Conservation (phyloP, 305 asterid genomes). For the Ilex paraguariensis region DNA sequence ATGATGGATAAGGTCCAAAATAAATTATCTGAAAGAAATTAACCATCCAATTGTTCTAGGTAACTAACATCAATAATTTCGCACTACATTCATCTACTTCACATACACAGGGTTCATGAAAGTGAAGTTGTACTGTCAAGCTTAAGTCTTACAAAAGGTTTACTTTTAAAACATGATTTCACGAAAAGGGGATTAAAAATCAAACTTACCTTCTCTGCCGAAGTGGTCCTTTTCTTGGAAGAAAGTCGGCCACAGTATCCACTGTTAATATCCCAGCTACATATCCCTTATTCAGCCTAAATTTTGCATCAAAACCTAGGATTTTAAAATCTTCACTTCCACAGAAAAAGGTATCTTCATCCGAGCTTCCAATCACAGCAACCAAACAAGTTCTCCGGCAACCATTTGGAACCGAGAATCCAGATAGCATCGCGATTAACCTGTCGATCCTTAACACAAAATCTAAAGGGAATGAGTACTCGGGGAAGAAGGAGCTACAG, state of each 20-base stretch:
- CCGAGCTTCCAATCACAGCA: slow-evolving; percentile 55
- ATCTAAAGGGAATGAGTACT: slow-evolving; percentile 75
- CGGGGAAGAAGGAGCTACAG: slow-evolving; percentile 91
- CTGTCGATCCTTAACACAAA: slow-evolving; percentile 76
- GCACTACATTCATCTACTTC: background rate
- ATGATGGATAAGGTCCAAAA: too few species aligned
- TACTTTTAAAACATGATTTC: too few species aligned
- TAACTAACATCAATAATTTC: too few species aligned
- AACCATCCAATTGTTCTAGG: too few species aligned
- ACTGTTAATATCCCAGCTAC: slow-evolving; percentile 86
- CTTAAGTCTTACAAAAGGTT: too few species aligned
- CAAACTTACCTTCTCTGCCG: slow-evolving; percentile 67
- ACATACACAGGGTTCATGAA: background rate
- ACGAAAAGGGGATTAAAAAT: background rate
- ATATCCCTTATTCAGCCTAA: slow-evolving; percentile 61
- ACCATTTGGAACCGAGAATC: slow-evolving; percentile 80
- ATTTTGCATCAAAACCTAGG: slow-evolving; percentile 58
- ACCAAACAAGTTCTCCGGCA: slow-evolving; percentile 83
- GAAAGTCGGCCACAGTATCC: slow-evolving; percentile 90
- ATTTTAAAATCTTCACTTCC: slow-evolving; percentile 59
- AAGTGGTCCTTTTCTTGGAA: slow-evolving; percentile 79
- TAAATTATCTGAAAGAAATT: too few species aligned
- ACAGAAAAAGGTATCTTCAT: slow-evolving; percentile 40
- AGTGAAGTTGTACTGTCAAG: background rate
- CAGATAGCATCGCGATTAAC: slow-evolving; percentile 79